Evolutionary conservation across 805 yeast species (phyloP).

Genomic region (Candida sithepensis): DNA sequence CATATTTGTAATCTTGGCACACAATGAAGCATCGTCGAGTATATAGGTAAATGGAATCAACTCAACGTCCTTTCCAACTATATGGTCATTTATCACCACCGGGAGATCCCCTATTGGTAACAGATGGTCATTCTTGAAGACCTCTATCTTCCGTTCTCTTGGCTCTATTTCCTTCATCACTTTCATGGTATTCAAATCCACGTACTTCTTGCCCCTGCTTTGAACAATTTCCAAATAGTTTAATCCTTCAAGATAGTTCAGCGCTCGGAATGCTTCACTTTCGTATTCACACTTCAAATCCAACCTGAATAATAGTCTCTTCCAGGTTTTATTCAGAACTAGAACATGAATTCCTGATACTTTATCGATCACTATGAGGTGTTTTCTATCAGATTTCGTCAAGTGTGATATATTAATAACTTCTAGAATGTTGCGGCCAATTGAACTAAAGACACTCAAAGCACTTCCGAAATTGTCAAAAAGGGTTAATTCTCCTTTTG

Average conservation of each 20-base stretch:
- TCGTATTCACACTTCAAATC: not conserved
- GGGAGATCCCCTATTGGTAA: slow-evolving; percentile 13
- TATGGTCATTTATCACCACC: slow-evolving; percentile 1
- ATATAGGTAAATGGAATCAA: slow-evolving; percentile 9
- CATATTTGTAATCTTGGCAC: not conserved
- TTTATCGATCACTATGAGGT: slow-evolving; percentile 7
- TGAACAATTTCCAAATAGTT: slow-evolving; percentile 9
- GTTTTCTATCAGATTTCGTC: not conserved
- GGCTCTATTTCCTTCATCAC: not conserved
- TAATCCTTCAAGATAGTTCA: slow-evolving; percentile 8
- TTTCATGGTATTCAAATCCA: slow-evolving; percentile 4
- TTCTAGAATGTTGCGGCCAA: slow-evolving; percentile 4
- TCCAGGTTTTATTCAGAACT: slow-evolving; percentile 8
- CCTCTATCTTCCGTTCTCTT: slow-evolving; percentile 1
- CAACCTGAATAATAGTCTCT: slow-evolving; percentile 6
- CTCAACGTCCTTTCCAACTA: slow-evolving; percentile 7
- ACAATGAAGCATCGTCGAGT: not conserved
- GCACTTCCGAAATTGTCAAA: slow-evolving; percentile 1
- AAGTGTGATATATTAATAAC: slow-evolving; percentile 9
- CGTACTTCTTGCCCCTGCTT: not conserved
- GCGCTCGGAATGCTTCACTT: not conserved
- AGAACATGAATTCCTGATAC: slow-evolving; percentile 5
- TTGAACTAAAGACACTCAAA: slow-evolving; percentile 1
- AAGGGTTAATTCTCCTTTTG: slow-evolving; percentile 1
- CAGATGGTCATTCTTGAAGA: slow-evolving; percentile 4